Evolutionary conservation across 169 alveolate species (phyloP).

Genomic region (Theileria annulata): DNA sequence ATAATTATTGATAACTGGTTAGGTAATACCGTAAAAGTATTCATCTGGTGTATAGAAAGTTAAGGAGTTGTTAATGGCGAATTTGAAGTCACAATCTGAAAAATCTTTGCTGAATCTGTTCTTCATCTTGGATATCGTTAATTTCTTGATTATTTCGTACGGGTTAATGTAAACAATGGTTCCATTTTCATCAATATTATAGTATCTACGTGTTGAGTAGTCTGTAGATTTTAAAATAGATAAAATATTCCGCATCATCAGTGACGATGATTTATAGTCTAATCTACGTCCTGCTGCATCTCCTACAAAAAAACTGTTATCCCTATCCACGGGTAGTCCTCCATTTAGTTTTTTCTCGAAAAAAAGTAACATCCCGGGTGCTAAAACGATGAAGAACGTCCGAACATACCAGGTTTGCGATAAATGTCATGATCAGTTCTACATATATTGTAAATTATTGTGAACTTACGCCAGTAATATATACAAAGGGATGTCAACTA

Average conservation of each 20-base stretch:
- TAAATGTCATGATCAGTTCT: conserved; percentile 46
- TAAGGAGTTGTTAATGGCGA: conserved; percentile 69
- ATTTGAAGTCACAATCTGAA: conserved; percentile 74
- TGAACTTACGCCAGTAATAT: conserved; percentile 40
- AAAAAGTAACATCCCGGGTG: conserved; percentile 74
- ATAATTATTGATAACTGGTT: background rate
- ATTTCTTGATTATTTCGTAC: conserved; percentile 48
- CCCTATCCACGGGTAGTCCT: conserved; percentile 38
- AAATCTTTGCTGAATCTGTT: conserved; percentile 53
- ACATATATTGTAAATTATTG: background rate
- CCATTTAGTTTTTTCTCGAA: conserved; percentile 59
- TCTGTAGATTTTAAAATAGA: conserved; percentile 56
- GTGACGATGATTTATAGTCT: conserved; percentile 35
- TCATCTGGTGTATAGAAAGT: conserved; percentile 76
- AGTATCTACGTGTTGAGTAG: conserved; percentile 13
- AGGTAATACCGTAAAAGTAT: conserved; percentile 43
- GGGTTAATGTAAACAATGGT: conserved; percentile 30
- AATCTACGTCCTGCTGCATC: conserved; percentile 76
- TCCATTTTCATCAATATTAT: conserved; percentile 5
- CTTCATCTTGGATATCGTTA: conserved; percentile 21
- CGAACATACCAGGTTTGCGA: conserved; percentile 52
- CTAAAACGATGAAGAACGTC: background rate
- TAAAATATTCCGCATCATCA: conserved; percentile 56
- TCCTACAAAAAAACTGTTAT: conserved; percentile 71
- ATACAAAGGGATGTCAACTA: conserved; percentile 56